A percentile compares a stretch with the other conserved stretches of the same genome.
Conservation (phyloP, 129 eudicot genomes). For the Flaveria trinervia region DNA sequence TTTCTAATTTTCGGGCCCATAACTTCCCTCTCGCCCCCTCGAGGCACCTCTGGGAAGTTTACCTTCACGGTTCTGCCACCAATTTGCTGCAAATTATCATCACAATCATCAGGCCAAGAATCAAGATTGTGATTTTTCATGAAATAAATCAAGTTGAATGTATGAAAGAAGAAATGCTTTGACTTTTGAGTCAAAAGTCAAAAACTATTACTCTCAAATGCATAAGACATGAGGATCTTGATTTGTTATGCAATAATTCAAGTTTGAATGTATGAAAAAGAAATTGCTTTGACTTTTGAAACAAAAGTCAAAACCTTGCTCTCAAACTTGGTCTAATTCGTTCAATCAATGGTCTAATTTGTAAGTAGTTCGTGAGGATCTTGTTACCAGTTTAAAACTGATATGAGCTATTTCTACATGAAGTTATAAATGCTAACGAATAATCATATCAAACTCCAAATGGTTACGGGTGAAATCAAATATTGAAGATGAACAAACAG, state of each 20-base stretch:
- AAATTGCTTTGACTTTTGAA: no score
- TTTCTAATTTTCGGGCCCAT: constrained; percentile 64
- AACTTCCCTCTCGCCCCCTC: constrained; percentile 86
- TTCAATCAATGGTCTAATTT: no score
- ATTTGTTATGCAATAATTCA: no score
- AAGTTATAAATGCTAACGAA: no score
- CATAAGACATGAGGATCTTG: not conserved
- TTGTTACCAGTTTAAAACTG: no score
- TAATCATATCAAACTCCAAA: not conserved
- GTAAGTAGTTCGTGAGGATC: no score
- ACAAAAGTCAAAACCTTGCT: no score
- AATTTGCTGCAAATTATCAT: constrained; percentile 60
- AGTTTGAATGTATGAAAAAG: no score
- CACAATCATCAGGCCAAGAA: not conserved
- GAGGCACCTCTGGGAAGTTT: constrained; percentile 96
- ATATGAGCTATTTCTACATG: no score
- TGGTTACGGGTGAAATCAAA: not conserved
- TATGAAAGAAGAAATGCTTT: not conserved
- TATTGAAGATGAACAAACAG: not conserved
- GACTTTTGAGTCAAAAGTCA: constrained; percentile 3
- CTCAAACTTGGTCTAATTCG: no score
- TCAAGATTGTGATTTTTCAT: not conserved
- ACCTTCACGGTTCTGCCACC: constrained; percentile 93
- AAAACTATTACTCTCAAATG: not conserved
- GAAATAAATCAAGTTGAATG: not conserved